Percentiles rank a stretch among this genome's conserved stretches.
phyloP scores from a whole-genome alignment of 2,329 filamentous ascomycete species.

The Ophiosphaerella herpotricha region DNA sequence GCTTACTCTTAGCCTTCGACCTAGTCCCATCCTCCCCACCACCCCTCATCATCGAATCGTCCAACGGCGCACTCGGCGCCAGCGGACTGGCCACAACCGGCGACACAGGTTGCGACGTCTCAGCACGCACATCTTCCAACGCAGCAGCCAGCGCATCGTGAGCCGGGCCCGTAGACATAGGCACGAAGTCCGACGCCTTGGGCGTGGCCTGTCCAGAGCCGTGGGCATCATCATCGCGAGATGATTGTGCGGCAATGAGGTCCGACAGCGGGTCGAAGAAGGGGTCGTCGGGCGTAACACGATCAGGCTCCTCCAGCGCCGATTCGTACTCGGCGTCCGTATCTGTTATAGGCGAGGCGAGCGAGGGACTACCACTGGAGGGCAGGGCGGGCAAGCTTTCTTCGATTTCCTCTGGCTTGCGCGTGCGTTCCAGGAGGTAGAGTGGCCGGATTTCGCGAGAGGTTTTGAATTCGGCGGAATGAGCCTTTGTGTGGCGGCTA shows the following conservation, averaged over 20 bases:
- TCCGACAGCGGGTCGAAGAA: conserved; percentile 28
- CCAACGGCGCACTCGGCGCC: conserved; percentile 27
- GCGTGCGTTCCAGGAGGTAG: conserved; percentile 73
- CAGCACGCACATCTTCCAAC: conserved; percentile 21
- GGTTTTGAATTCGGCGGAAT: conserved; percentile 58
- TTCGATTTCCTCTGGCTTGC: conserved; percentile 37
- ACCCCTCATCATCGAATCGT: conserved; percentile 32
- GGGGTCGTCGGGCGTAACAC: conserved; percentile 25
- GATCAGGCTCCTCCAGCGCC: conserved; percentile 47
- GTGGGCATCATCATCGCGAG: conserved; percentile 51
- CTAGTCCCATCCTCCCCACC: conserved; percentile 6
- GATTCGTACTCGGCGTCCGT: conserved; percentile 53
- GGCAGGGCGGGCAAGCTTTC: conserved; percentile 59
- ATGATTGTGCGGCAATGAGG: conserved; percentile 21
- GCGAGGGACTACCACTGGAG: conserved; percentile 49
- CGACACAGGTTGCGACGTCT: conserved; percentile 14
- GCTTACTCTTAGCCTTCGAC: conserved; percentile 27
- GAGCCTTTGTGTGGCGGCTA: conserved; percentile 52
- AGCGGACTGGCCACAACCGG: conserved; percentile 20
- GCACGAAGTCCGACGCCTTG: conserved; percentile 59
- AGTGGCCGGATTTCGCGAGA: conserved; percentile 77
- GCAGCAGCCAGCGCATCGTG: conserved; percentile 30
- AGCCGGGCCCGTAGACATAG: conserved; percentile 14
- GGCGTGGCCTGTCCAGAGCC: conserved; percentile 72
- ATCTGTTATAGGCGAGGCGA: conserved; percentile 42